Percentiles rank a stretch among this genome's conserved stretches.
Conservation (phyloP, 108 stramenopile genomes). For the Mayamaea pseudoterrestris region DNA sequence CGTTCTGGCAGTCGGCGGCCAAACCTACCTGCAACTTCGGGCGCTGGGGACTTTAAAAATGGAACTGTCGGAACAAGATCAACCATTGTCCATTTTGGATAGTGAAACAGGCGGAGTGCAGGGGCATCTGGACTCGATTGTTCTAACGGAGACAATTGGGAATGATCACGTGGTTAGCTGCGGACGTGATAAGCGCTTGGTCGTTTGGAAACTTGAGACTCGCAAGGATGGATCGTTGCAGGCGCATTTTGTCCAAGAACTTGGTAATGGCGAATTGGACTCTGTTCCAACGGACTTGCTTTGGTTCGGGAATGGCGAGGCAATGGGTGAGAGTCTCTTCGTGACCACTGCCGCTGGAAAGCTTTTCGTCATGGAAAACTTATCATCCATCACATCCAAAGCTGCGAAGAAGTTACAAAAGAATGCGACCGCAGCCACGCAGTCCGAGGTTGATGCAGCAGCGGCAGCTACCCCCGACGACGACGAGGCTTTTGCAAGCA, state of each 20-base stretch:
- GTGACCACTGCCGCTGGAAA: background rate
- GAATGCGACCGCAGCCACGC: background rate
- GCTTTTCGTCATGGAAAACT: no score
- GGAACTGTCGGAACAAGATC: no score
- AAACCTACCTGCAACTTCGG: no score
- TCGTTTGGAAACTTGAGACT: slow-evolving; percentile 49
- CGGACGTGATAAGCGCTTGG: slow-evolving; percentile 44
- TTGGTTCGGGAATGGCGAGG: no score
- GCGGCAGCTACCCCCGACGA: background rate
- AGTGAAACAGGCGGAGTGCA: no score
- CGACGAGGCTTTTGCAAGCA: background rate
- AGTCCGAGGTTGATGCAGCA: background rate
- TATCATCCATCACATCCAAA: no score
- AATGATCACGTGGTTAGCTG: slow-evolving; percentile 25
- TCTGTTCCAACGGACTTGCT: background rate
- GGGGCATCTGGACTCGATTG: slow-evolving; percentile 54
- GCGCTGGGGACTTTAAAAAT: no score
- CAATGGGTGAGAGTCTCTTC: background rate
- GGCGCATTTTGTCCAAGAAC: no score
- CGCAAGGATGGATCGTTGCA: no score
- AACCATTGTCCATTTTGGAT: no score
- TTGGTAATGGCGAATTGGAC: no score
- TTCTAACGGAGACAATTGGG: slow-evolving; percentile 20
- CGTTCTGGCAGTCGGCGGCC: no score
- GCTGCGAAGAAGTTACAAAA: background rate